Conservation (phyloP, 1,284 basidiomycete genomes). For the Marasmius sp. region DNA sequence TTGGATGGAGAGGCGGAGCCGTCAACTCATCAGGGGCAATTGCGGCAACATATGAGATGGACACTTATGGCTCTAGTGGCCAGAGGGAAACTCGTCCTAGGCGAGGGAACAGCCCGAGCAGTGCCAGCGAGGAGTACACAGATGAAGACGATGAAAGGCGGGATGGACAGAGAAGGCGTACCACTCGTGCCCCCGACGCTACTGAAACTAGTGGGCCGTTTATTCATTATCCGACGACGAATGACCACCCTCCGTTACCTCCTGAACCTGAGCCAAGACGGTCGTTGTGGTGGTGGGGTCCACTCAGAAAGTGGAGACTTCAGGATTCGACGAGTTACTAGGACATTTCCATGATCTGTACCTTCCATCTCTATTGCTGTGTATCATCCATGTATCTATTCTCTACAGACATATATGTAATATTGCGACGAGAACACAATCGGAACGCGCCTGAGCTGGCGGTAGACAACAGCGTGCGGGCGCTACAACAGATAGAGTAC, state of each 20-base stretch:
- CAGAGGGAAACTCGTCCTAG: constrained; percentile 4
- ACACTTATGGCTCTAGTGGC: constrained; percentile 5
- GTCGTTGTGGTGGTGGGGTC: constrained; percentile 78
- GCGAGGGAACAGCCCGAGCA: constrained; percentile 4
- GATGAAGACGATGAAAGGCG: constrained; percentile 10
- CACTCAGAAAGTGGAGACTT: constrained; percentile 68
- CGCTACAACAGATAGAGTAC: background rate
- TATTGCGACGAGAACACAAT: too few relatives aligned
- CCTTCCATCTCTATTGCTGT: background rate
- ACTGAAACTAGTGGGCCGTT: background rate
- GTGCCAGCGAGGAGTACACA: constrained; percentile 3
- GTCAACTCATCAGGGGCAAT: constrained; percentile 21
- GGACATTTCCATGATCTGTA: constrained; percentile 12
- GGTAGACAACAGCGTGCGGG: background rate
- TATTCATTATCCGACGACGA: constrained; percentile 7
- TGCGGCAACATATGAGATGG: constrained; percentile 12
- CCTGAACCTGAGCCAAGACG: constrained; percentile 20
- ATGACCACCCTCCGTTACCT: constrained; percentile 11
- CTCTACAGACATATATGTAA: background rate
- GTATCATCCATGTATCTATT: background rate
- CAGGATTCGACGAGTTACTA: constrained; percentile 73
- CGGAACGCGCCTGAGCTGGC: background rate
- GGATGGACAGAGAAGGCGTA: background rate
- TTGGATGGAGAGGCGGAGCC: constrained; percentile 47
- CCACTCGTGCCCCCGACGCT: background rate